phyloP scores from a whole-genome alignment of 148 eudicot species.

The Rhododendron vialii region DNA sequence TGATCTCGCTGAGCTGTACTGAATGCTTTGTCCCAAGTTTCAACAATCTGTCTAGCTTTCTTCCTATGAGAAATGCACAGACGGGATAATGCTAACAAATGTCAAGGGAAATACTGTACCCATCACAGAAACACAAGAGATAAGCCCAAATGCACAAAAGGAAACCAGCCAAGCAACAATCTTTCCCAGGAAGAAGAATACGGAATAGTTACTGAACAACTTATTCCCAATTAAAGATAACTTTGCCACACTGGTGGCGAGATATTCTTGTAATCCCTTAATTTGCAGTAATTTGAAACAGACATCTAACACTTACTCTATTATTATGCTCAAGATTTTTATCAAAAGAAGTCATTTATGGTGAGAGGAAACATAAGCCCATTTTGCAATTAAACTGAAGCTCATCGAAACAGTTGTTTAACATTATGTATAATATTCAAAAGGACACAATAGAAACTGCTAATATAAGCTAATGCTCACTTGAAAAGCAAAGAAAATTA shows the following conservation, averaged over 20 bases:
- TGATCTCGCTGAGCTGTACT: constrained; percentile 63
- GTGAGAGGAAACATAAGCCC: neutral
- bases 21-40: constrained; percentile 81
- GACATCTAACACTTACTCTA: neutral
- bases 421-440: neutral
- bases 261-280: neutral
- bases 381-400: neutral
- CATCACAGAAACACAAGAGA: neutral
- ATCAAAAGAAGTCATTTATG: neutral
- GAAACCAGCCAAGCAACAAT: neutral
- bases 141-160: constrained; percentile 2
- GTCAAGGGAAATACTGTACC: constrained; percentile 34
- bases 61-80: constrained; percentile 80
- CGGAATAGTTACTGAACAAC: neutral
- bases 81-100: constrained; percentile 64
- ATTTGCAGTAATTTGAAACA: neutral
- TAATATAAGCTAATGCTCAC: neutral
- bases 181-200: neutral
- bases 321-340: neutral
- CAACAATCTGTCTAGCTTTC: constrained; percentile 80
- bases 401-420: neutral
- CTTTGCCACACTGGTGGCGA: neutral
- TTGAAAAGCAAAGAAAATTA: neutral
- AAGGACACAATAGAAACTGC: neutral
- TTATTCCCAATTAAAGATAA: neutral